Evolutionary conservation across 345 rosid genomes (phyloP), one percentile per base, ranked within the genome.

Genomic region (Reutealis trisperma): DNA sequence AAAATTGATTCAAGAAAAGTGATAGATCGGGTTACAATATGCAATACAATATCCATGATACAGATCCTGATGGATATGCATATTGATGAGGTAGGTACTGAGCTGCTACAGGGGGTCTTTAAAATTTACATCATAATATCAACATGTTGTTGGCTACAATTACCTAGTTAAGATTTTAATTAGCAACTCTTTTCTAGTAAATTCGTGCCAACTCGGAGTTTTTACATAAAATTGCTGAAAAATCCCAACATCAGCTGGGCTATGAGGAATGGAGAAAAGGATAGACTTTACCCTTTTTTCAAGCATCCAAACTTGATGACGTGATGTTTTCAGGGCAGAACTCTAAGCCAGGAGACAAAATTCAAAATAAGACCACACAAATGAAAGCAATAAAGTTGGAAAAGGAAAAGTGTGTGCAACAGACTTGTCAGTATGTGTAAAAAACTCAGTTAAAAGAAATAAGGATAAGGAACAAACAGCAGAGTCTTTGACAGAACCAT

Each of bases 401-500:
- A 65, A 47, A 30, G 59, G 51, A 34, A 37, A 41, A n/a, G 41
- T 47, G 14, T 1, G 41, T 30, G 34, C 27, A 19, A 27, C 7
- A 44, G 44, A 27, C 24, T 6, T 67, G 22, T 24, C 41, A 68
- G 18, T 68, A 25, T 47, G 59, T 6, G 21, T 25, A 70, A 52
- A 16, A 6, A 55, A 41, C 37, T 63, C 52, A 54, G 27, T 0
- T 10, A n/a, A n/a, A 66, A 22, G 5, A 75, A 37, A 4, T 37
- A 37, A 74, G 80, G 78, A 4, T 37, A 37, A 74, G 80, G 78
- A 82, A 84, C 94, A 77, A 81, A 93, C 98, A 66, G 98, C 96
- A 1, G 98, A 90, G 83, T 95, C 94, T 83, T 90, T 93, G 71
- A 92, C 88, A 63, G 87, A 81, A 63, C 97, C 98, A 85, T 93